Evolutionary conservation across 495 filamentous ascomycete genomes (phyloP), one percentile per base, ranked within the genome.

Genomic region (Cercophora sp.): DNA sequence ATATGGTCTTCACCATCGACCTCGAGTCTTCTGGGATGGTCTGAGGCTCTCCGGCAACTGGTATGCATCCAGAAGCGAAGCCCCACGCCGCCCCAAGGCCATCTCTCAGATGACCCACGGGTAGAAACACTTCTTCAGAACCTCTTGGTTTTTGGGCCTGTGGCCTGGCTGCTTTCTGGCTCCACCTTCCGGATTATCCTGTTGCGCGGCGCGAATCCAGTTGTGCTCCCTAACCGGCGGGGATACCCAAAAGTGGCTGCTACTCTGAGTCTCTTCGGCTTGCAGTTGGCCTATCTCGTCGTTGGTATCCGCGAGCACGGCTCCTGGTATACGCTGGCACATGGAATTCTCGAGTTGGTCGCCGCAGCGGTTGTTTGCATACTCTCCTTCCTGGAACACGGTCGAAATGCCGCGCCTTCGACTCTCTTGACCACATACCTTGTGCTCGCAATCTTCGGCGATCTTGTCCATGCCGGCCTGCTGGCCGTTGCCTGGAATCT

Each of bases 331-430:
- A 11, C 32, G 8, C 23, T 56, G 31, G 40, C 40, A 9, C 11
- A 22, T 4, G 31, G 25, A 35, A 4, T 43, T 10, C 41, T 57
- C 1, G 22, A 11, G 16, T n/a, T 57, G 9, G 29, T 39, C 29
- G 54, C 48, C 47, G 27, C 41, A 15, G 32, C 24, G 2, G 48
- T 35, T 2, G 9, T 57, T 2, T 51, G 48, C 41, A 32, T 41
- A 2, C 32, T 57, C 18, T 57, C 54, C 16, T 48, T 48, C 23
- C 31, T 52, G 8, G 54, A 57, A 18, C 48, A 52, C 20, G 54
- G 54, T 41, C 47, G 54, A 18, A 46, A 41, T 23, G 29, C 36
- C 3, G 48, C 8, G 2, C 54, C 54, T 0, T 57, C 54, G 11
- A 41, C 54, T 6, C 25, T 52, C 0, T 19, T 57, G 48, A 57